Evolutionary conservation across 108 stramenopile species (phyloP).

Genomic region (Pseudonitzschia multiseries): DNA sequence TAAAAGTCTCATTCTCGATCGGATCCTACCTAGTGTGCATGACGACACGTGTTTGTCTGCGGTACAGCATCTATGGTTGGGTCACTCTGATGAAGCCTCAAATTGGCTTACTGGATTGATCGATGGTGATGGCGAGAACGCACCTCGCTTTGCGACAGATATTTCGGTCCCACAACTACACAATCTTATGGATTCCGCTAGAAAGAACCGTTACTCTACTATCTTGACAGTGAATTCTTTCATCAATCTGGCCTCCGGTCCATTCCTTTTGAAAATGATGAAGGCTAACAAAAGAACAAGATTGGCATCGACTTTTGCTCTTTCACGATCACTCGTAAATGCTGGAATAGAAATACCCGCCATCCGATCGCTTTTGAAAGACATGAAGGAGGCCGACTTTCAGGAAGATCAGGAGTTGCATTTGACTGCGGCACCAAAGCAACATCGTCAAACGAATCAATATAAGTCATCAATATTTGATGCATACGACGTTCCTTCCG

Average conservation of each 20-base stretch:
- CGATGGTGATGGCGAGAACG: slow-evolving; percentile 25
- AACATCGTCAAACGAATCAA: background rate
- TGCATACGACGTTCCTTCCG: slow-evolving; percentile 45
- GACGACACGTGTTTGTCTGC: slow-evolving; percentile 52
- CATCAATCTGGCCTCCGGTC: slow-evolving; percentile 68
- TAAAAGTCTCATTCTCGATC: slow-evolving; percentile 37
- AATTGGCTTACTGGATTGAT: slow-evolving; percentile 48
- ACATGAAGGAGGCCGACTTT: slow-evolving; percentile 20
- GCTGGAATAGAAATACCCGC: slow-evolving; percentile 71
- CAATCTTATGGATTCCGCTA: background rate
- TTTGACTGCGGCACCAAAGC: slow-evolving; percentile 13
- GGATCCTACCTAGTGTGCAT: slow-evolving; percentile 22
- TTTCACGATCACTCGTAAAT: slow-evolving; percentile 49
- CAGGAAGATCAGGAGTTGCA: slow-evolving; percentile 28
- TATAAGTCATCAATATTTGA: slow-evolving; percentile 59
- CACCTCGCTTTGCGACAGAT: slow-evolving; percentile 22
- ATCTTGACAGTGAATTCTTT: slow-evolving; percentile 54
- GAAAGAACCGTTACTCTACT: slow-evolving; percentile 20
- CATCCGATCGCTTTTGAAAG: slow-evolving; percentile 37
- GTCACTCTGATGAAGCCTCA: slow-evolving; percentile 41
- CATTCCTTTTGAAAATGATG: slow-evolving; percentile 58
- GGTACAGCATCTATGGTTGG: slow-evolving; percentile 67
- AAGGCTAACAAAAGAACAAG: slow-evolving; percentile 48
- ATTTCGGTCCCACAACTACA: slow-evolving; percentile 7
- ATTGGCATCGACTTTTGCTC: slow-evolving; percentile 56